Base-by-base conservation (phyloP, 129 eudicot genomes). In the Tagetes patula region DNA sequence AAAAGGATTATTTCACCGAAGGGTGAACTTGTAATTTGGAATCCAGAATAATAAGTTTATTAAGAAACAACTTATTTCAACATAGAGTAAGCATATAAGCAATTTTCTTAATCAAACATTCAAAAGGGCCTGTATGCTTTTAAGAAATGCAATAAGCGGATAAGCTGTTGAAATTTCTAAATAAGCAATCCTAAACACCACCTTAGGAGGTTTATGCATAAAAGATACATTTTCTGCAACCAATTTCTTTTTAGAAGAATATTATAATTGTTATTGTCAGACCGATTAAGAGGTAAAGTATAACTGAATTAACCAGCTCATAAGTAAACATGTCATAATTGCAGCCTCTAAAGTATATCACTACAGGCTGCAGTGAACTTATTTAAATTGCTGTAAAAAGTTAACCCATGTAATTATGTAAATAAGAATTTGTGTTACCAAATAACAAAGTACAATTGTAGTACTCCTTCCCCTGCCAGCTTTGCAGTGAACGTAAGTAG, bases 391-490 rank as follows among this genome's bases (percentile, higher is more conserved):
- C 0, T 3, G 67, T 61, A 38, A 48, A 50, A 52, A 12, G 27
- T 11, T 50, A 11, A 46, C 6, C 2, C 20, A 54, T 39, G 27
- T 62, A 49, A 52, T 27, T 36, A 54, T 39, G 27, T 62, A 49
- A 52, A 34, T 79, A 55, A 56, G 71, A 38, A 78, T 20, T 31
- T 14, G 9, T 61, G 36, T 69, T 77, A 88, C 97, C 87, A 91
- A 83, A 82, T 91, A 91, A 72, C 97, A 91, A 41, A 91, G 97
- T 7, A 89, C 97, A 54, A 91, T 70, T 4, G 97, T 91, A 55
- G 97, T 88, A 80, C 97, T 91, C 80, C 97, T 69, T 50, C 97
- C 97, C 72, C 97, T 77, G 66, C 97, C 97, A 72, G 97, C 97
- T 87, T 91, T 91, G 81, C 96, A 91, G 82, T 91, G 97, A 55